Conservation (phyloP, 495 filamentous ascomycete genomes). For the Aspergillus indologenus region DNA sequence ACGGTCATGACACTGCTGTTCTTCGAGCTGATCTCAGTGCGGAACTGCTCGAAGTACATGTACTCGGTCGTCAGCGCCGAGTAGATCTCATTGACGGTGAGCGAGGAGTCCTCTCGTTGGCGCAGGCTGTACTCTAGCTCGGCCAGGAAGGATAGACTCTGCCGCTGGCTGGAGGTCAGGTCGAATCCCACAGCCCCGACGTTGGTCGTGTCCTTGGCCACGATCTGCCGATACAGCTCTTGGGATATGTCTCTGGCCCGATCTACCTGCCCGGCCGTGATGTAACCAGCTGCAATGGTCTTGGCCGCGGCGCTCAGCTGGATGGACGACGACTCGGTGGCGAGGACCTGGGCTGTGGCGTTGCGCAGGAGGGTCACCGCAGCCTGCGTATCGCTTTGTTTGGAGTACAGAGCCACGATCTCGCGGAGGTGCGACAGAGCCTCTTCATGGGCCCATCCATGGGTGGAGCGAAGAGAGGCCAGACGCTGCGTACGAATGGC, state of each 20-base stretch:
- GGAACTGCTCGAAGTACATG: conserved; percentile 40
- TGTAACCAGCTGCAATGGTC: conserved; percentile 34
- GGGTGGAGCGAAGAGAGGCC: conserved; percentile 22
- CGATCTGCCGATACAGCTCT: conserved; percentile 37
- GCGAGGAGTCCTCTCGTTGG: conserved; percentile 20
- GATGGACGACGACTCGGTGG: conserved; percentile 29
- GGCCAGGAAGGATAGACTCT: conserved; percentile 38
- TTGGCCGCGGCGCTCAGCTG: conserved; percentile 29
- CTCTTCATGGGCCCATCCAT: conserved; percentile 40
- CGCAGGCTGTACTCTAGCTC: conserved; percentile 37
- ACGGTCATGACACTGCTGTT: conserved; percentile 29
- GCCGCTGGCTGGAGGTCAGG: conserved; percentile 28
- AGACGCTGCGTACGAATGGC: conserved; percentile 29
- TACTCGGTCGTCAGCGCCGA: conserved; percentile 35
- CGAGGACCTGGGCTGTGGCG: conserved; percentile 30
- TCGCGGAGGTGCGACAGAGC: conserved; percentile 33
- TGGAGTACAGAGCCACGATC: conserved; percentile 31
- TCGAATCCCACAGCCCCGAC: conserved; percentile 20
- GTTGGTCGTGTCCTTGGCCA: conserved; percentile 21
- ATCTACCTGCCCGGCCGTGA: conserved; percentile 27
- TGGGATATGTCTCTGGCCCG: conserved; percentile 29
- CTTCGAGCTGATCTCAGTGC: conserved; percentile 27
- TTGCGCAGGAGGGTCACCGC: conserved; percentile 31
- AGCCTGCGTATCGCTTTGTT: conserved; percentile 24
- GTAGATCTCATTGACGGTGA: conserved; percentile 36